Base-by-base conservation (phyloP, 2,329 filamentous ascomycete genomes). In the Polytolypa hystricis region DNA sequence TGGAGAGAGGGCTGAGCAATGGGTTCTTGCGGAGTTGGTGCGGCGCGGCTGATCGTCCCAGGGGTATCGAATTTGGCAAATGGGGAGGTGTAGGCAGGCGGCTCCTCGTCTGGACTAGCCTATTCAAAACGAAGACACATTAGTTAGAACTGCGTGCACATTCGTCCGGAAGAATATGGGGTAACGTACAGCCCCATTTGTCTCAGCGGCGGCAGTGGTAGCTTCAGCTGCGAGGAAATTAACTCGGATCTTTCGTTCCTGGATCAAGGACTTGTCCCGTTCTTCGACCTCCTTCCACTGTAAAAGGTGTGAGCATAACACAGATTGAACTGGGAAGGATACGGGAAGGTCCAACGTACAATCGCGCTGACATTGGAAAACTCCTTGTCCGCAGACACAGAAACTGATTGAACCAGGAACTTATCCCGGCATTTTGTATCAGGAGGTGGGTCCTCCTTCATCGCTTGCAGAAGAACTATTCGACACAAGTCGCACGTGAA, bases 191-290 rank as follows among this genome's bases (percentile, higher is more conserved):
- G 53, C 45, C 40, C 60, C 60, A 40, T 61, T 64, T 17, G 52
- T 42, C 34, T 51, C 40, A 29, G 41, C 42, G 38, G 50, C 41
- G 25, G 44, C 43, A n/a, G n/a, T n/a, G n/a, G n/a, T n/a, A 14
- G 53, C 71, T 33, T 76, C 73, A 7, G 80, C 69, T 32, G 81
- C 62, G 28, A 95, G 70, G 71, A 89, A 98, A 48, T 72, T 73
- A 46, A 98, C 91, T 31, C 89, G 79, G 49, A 98, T 98, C 71
- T 96, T 98, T 68, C 81, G 84, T 69, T 98, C 91, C 53, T 86
- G 77, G 41, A 98, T 80, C 15, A 74, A 70, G 10, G 72, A 69
- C 65, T 93, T 96, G 40, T 83, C 73, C 7, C 72, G 73, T 55
- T 79, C 74, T 69, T 91, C 67, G 56, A 81, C 69, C 74, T 71